Base-by-base conservation (phyloP, 495 filamentous ascomycete species). In the Podospora comata region DNA sequence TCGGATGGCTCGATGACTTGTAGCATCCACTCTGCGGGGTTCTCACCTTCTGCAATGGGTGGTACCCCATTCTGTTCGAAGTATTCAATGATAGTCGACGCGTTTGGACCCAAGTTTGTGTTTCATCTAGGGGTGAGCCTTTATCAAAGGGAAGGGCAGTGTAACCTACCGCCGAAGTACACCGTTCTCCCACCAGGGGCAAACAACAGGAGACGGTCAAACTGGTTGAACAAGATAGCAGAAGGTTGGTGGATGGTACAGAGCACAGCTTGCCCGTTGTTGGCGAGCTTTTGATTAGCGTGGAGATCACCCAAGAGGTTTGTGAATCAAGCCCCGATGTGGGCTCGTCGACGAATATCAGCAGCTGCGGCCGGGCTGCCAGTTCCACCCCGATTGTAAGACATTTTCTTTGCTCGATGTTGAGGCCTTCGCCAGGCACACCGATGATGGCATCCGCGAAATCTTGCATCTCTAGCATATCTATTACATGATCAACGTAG, bases 381-480 rank as follows among this genome's bases (percentile, higher is more conserved):
- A 97, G 80, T 74, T 97, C 94, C 11, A 97, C 94, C 66, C 91
- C 94, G 66, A 97, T 96, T 2, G 94, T 97, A 2, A 96, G 70
- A 57, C 88, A 65, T 83, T 91, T 79, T 74, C 80, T 76, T 72
- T 86, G 73, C 66, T 86, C 84, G 1, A 85, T 79, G 53, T 76
- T 78, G 3, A 82, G 72, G 23, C 75, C 75, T 75, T 92, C 88
- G 9, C 91, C 91, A 1, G 89, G 88, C 18, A 92, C 86, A 72
- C 92, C 91, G 39, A 97, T 89, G 54, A 96, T 84, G 5, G 92
- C 91, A 70, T 96, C 91, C 3, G 91, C 87, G 69, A 90, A 91
- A 26, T 90, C 86, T 68, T 89, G 82, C 86, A 97, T 91, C 27
- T 90, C 89, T 11, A 97, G 82, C 67, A 95, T 83, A 70, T 90